A percentile compares a stretch with the other conserved stretches of the same genome.
These are phyloP conservation scores for Aegilops speltoides DNA, from an alignment of 176 grass and related monocot genomes.

Conservation along the genomic window DNA sequence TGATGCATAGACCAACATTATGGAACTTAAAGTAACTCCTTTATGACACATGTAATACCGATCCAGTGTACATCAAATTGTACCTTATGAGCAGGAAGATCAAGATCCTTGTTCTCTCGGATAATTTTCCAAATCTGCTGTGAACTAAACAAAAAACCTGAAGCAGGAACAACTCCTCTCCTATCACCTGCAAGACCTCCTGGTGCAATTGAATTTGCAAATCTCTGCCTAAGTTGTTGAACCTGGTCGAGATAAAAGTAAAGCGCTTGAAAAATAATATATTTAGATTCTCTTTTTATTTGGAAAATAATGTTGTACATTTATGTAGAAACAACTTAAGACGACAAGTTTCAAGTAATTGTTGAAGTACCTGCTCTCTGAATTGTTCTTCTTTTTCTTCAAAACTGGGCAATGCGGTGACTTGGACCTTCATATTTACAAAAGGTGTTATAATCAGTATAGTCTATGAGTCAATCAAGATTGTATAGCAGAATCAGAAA, in stretches of 20 bases:
- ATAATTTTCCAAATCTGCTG: constrained; percentile 98
- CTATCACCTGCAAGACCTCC: constrained; percentile 94
- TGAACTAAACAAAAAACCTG: constrained; percentile 96
- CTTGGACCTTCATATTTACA: constrained; percentile 72
- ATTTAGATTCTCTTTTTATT: not conserved
- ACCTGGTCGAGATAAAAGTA: constrained; percentile 62
- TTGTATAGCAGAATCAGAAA: not conserved
- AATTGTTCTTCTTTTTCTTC: constrained; percentile 99
- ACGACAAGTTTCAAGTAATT: constrained; percentile 16
- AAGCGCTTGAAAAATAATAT: constrained; percentile 24
- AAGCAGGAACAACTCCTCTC: constrained; percentile 93
- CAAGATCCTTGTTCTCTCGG: constrained; percentile 91
- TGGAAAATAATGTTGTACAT: not conserved
- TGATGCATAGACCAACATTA: not conserved
- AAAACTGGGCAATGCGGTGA: constrained; percentile 88
- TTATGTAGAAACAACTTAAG: not conserved
- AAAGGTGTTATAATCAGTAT: constrained; percentile 17
- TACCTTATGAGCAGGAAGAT: constrained; percentile 99
- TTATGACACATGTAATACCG: not conserved
- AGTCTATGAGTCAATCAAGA: constrained; percentile 9
- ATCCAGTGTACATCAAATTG: constrained; percentile 11
- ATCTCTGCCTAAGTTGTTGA: constrained; percentile 87
- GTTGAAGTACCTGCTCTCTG: constrained; percentile 66
- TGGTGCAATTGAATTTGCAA: constrained; percentile 93
- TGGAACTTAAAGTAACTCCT: constrained; percentile 6